phyloP scores from a whole-genome alignment of 495 filamentous ascomycete genomes.

The Tuber brumale region DNA sequence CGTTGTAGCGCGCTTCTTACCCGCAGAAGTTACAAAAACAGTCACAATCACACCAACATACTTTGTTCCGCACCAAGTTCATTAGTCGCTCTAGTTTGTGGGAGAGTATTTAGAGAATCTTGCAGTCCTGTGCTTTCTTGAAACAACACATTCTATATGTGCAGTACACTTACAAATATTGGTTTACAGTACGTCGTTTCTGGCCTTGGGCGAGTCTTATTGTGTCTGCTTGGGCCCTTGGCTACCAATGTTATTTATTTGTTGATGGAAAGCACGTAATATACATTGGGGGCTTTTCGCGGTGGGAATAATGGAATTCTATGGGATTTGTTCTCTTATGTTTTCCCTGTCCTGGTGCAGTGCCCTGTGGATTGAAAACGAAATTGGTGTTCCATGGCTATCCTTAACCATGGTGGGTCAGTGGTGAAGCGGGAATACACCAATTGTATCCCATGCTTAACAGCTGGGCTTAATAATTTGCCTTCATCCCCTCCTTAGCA shows the following conservation, averaged over 20 bases:
- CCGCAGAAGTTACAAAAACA: neutral
- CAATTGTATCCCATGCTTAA: neutral
- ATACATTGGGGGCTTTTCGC: neutral
- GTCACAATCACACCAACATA: neutral
- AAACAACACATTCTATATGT: neutral
- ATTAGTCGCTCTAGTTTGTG: neutral
- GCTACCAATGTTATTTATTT: neutral
- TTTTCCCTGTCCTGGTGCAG: neutral
- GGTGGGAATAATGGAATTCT: neutral
- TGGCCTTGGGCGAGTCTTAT: neutral
- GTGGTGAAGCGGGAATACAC: neutral
- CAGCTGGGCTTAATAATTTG: neutral
- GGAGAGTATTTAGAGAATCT: neutral
- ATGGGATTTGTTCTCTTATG: neutral
- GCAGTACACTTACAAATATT: neutral
- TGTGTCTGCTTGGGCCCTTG: neutral
- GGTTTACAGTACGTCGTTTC: neutral
- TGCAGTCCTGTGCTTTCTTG: neutral
- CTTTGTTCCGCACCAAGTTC: neutral
- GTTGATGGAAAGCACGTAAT: neutral
- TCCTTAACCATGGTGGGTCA: neutral
- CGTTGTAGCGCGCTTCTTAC: neutral
- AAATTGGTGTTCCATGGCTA: neutral
- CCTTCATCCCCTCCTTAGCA: neutral
- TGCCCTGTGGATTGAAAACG: neutral